Conservation (phyloP, 192 early-diverging fungal species). For the Gigaspora rosea region DNA sequence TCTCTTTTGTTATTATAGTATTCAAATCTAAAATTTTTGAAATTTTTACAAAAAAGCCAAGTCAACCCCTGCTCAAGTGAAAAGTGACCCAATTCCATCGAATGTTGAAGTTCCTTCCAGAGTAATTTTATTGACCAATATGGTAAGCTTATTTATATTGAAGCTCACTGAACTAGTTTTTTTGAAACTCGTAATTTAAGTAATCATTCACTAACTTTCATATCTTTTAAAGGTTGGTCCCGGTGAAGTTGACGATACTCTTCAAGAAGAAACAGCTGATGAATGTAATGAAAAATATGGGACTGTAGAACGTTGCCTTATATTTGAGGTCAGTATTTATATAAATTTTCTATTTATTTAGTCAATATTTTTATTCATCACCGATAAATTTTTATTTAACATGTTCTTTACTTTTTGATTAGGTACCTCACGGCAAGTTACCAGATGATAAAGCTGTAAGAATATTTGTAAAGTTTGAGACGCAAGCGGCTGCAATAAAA, state of each 20-base stretch:
- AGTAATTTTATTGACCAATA: conserved; percentile 71
- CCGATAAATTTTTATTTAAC: neutral
- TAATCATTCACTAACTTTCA: neutral
- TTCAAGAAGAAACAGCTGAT: conserved; percentile 74
- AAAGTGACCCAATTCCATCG: neutral
- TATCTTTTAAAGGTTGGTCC: conserved; percentile 50
- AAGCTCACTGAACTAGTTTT: neutral
- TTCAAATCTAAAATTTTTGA: neutral
- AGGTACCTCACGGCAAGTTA: conserved; percentile 53
- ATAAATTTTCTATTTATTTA: neutral
- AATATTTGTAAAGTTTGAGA: conserved; percentile 76
- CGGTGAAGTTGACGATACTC: conserved; percentile 73
- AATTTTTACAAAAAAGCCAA: neutral
- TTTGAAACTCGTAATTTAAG: neutral
- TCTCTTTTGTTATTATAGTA: neutral
- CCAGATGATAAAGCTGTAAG: conserved; percentile 70
- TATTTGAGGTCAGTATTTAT: conserved; percentile 58
- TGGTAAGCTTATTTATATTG: conserved; percentile 42
- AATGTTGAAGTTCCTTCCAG: conserved; percentile 31
- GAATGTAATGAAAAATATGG: conserved; percentile 79
- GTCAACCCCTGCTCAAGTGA: neutral
- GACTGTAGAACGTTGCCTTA: conserved; percentile 64
- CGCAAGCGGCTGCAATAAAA: conserved; percentile 48
- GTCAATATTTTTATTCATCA: neutral
- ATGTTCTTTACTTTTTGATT: neutral